These are phyloP conservation scores for Phoenix dactylifera DNA, from an alignment of 176 grass and related monocot species.

Conservation along the genomic window DNA sequence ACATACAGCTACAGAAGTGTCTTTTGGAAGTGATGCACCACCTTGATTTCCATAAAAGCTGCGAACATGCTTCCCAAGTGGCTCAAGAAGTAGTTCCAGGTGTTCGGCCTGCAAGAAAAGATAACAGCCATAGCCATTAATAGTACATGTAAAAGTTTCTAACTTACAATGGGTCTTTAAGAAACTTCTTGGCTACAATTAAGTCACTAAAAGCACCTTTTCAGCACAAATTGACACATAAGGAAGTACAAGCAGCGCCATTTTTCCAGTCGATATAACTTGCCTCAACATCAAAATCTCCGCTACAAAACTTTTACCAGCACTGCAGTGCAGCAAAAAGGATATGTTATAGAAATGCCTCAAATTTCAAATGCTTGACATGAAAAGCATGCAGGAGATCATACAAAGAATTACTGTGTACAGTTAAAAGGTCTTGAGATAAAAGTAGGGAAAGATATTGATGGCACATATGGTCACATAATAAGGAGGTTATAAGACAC, in stretches of 20 bases:
- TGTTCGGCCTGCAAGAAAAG: conserved; percentile 62
- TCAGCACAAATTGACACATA: conserved; percentile 93
- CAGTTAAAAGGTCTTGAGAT: no score
- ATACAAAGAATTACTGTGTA: no score
- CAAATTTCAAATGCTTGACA: no score
- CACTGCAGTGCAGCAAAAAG: conserved; percentile 28
- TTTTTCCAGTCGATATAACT: conserved; percentile 72
- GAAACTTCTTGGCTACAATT: no score
- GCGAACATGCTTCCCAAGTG: conserved; percentile 86
- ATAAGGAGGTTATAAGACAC: no score
- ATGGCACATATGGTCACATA: no score
- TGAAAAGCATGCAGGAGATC: no score
- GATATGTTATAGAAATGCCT: no score
- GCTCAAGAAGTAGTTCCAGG: conserved; percentile 89
- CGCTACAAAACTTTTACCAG: conserved; percentile 99
- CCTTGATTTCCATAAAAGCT: conserved; percentile 90
- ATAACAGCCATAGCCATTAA: neutral
- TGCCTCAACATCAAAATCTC: conserved; percentile 93
- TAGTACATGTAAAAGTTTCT: neutral
- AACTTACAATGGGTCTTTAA: neutral
- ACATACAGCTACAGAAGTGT: conserved; percentile 96
- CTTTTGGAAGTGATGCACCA: conserved; percentile 70
- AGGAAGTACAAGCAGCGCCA: conserved; percentile 91
- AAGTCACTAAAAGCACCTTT: conserved; percentile 46
- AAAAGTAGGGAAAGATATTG: no score